Evolutionary conservation across 331 rosid genomes (phyloP).

Genomic region (Malus hybrid): DNA sequence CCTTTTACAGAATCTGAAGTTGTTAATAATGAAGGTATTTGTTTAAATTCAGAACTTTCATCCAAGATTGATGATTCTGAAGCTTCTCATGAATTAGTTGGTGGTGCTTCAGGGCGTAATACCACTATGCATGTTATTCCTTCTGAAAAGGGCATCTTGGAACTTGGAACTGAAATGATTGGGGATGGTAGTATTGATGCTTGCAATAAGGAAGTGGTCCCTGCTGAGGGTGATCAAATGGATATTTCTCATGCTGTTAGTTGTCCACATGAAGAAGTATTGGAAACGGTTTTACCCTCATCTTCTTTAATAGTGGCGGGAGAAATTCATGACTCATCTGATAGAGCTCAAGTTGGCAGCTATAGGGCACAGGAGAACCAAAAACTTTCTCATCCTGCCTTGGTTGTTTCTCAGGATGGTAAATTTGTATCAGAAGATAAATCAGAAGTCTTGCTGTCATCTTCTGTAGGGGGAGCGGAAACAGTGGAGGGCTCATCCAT

Average conservation of each 20-base stretch:
- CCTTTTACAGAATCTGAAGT: slow-evolving; percentile 7
- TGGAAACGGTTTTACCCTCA: slow-evolving; percentile 13
- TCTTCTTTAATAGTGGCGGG: slow-evolving; percentile 15
- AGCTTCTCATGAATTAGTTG: slow-evolving; percentile 9
- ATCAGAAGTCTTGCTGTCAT: slow-evolving; percentile 4
- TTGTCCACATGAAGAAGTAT: slow-evolving; percentile 12
- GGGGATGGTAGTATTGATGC: slow-evolving; percentile 11
- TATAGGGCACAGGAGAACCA: slow-evolving; percentile 5
- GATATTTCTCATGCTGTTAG: slow-evolving; percentile 19
- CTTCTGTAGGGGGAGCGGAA: neutral
- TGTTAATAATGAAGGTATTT: slow-evolving; percentile 1
- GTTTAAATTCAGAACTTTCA: slow-evolving; percentile 4
- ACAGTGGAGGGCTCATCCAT: neutral
- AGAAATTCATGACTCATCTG: slow-evolving; percentile 18
- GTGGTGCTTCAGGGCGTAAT: neutral
- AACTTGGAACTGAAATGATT: slow-evolving; percentile 8
- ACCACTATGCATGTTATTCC: neutral
- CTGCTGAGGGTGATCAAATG: slow-evolving; percentile 12
- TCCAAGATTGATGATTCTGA: slow-evolving; percentile 5
- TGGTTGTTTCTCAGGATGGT: slow-evolving; percentile 19
- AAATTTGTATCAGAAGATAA: slow-evolving; percentile 3
- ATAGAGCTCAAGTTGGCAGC: slow-evolving; percentile 15
- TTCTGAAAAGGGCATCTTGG: slow-evolving; percentile 2
- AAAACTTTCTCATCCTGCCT: slow-evolving; percentile 6
- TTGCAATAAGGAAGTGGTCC: slow-evolving; percentile 22